phyloP scores from a whole-genome alignment of 495 filamentous ascomycete genomes.

The Pseudevernia furfuracea region DNA sequence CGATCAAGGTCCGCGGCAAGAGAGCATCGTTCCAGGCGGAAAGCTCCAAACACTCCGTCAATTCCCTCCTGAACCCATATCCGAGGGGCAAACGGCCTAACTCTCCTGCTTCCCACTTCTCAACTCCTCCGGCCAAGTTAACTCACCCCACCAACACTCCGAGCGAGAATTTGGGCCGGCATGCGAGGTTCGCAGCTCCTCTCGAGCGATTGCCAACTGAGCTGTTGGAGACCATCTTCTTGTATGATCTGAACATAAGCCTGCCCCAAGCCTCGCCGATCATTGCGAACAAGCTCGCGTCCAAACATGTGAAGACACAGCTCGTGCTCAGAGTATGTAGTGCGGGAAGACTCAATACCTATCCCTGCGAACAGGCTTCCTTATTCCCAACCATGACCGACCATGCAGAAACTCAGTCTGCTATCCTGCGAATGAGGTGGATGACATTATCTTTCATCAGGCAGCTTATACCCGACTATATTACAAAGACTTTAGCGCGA shows the following conservation, averaged over 20 bases:
- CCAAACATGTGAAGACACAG: constrained; percentile 14
- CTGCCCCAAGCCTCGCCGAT: constrained; percentile 39
- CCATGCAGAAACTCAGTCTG: constrained; percentile 13
- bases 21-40: constrained; percentile 7
- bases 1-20: constrained; percentile 26
- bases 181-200: constrained; percentile 21
- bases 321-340: constrained; percentile 11
- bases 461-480: constrained; percentile 10
- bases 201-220: constrained; percentile 48
- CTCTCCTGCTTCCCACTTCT: not conserved
- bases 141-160: not conserved
- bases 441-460: constrained; percentile 11
- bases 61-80: constrained; percentile 8
- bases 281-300: constrained; percentile 35
- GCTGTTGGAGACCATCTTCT: constrained; percentile 47
- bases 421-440: constrained; percentile 20
- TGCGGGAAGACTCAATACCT: not conserved
- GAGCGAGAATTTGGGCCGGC: not conserved
- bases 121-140: not conserved
- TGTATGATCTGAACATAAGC: constrained; percentile 42
- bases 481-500: constrained; percentile 6
- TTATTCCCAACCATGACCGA: not conserved
- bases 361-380: not conserved
- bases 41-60: constrained; percentile 21
- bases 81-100: constrained; percentile 5